phyloP scores from a whole-genome alignment of 495 filamentous ascomycete genomes.

The Choiromyces venosus region DNA sequence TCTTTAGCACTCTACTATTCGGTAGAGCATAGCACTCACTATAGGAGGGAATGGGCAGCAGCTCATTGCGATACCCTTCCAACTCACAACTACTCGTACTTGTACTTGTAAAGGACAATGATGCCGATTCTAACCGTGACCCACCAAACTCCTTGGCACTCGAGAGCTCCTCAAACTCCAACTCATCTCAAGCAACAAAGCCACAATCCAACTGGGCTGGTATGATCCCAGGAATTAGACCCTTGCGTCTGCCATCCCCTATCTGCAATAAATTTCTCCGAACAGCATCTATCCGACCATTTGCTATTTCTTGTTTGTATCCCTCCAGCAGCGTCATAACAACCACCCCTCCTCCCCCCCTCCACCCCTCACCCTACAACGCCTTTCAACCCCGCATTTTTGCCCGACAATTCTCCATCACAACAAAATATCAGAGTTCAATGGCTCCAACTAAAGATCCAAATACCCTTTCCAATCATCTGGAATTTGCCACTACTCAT shows the following conservation, averaged over 20 bases:
- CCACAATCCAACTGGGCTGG: neutral
- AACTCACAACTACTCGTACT: too few relatives aligned
- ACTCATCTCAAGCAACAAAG: neutral
- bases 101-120: neutral
- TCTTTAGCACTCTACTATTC: too few relatives aligned
- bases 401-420: neutral
- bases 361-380: neutral
- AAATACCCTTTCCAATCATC: slow-evolving; percentile 87
- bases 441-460: slow-evolving; percentile 55
- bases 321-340: neutral
- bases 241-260: neutral
- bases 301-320: neutral
- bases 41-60: neutral
- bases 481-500: slow-evolving; percentile 73
- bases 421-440: neutral
- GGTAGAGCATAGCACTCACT: neutral
- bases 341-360: neutral
- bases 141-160: neutral
- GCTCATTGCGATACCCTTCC: neutral
- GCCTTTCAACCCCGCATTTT: neutral
- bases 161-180: neutral
- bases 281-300: neutral
- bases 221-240: neutral
- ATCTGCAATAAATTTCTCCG: neutral
- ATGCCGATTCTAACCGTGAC: neutral